A percentile compares a stretch with the other conserved stretches of the same genome.
These are phyloP conservation scores for Kodamaea sp. DNA, from an alignment of 1,139 yeast genomes.

Conservation along the genomic window DNA sequence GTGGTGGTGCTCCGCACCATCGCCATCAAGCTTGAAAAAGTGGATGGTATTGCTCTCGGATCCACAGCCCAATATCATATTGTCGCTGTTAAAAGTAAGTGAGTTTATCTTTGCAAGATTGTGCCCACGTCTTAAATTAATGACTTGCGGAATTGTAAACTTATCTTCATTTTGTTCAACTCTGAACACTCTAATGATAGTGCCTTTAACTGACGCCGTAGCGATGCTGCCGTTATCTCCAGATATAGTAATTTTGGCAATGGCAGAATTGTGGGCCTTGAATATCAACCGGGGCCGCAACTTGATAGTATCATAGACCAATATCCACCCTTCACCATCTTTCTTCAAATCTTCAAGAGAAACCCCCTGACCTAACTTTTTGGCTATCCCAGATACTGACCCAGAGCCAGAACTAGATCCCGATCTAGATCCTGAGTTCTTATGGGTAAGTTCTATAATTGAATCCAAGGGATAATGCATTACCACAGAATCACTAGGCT, in stretches of 20 bases:
- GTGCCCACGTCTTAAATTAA: conserved; percentile 70
- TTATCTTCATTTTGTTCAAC: conserved; percentile 16
- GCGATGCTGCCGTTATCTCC: conserved; percentile 57
- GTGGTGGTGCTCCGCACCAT: conserved; percentile 4
- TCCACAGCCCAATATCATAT: conserved; percentile 59
- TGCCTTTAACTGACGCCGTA: conserved; percentile 72
- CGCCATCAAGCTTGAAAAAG: conserved; percentile 48
- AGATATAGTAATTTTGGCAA: conserved; percentile 51
- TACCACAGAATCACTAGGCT: conserved; percentile 22
- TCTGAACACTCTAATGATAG: conserved; percentile 59
- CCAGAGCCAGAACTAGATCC: neutral
- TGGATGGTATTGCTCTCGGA: conserved; percentile 72
- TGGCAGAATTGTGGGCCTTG: conserved; percentile 57
- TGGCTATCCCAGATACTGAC: conserved; percentile 3
- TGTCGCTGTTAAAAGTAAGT: conserved; percentile 53
- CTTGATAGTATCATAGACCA: conserved; percentile 62
- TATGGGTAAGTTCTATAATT: conserved; percentile 24
- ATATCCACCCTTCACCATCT: conserved; percentile 41
- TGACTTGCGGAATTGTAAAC: conserved; percentile 30
- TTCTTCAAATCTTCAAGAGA: conserved; percentile 27
- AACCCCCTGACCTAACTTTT: conserved; percentile 12
- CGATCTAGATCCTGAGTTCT: conserved; percentile 10
- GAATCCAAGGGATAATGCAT: conserved; percentile 11
- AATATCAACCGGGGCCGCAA: conserved; percentile 57
- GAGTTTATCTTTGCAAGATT: conserved; percentile 58